Evolutionary conservation across 805 yeast species (phyloP).

Genomic region (Scheffersomyces lignosus): DNA sequence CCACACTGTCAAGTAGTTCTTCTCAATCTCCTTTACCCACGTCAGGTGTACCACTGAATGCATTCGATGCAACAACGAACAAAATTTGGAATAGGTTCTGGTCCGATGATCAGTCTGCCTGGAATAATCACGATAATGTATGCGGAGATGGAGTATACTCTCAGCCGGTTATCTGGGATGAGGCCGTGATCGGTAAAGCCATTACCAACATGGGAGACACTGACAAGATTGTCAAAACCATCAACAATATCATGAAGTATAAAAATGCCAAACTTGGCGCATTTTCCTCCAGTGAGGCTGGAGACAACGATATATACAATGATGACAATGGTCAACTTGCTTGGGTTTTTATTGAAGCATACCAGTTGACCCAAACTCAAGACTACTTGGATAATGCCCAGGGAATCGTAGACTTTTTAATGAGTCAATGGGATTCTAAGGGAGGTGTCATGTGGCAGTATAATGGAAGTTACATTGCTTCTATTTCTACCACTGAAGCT

Average conservation of each 20-base stretch:
- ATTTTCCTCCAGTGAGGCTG: conserved; percentile 22
- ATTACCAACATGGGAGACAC: conserved; percentile 13
- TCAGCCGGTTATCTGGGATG: conserved; percentile 25
- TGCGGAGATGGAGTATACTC: conserved; percentile 13
- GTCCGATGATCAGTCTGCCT: conserved; percentile 9
- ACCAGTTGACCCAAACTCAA: conserved; percentile 13
- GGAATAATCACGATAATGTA: conserved; percentile 18
- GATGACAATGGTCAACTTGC: conserved; percentile 31
- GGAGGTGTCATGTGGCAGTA: conserved; percentile 30
- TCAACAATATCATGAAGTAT: conserved; percentile 15
- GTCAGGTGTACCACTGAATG: conserved; percentile 3
- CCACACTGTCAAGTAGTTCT: neutral
- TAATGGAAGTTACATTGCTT: conserved; percentile 22
- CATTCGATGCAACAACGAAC: conserved; percentile 4
- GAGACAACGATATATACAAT: conserved; percentile 23
- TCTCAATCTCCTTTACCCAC: neutral
- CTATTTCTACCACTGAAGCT: conserved; percentile 29
- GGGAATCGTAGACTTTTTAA: conserved; percentile 14
- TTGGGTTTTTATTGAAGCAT: conserved; percentile 28
- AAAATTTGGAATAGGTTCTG: conserved; percentile 23
- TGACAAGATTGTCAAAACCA: conserved; percentile 9
- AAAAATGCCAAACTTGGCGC: conserved; percentile 18
- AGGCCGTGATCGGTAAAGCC: conserved; percentile 26
- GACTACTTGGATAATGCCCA: conserved; percentile 19
- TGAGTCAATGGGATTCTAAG: conserved; percentile 18